Evolutionary conservation across 2,329 filamentous ascomycete species (phyloP).

Genomic region (Sporothrix pseudoabietina): DNA sequence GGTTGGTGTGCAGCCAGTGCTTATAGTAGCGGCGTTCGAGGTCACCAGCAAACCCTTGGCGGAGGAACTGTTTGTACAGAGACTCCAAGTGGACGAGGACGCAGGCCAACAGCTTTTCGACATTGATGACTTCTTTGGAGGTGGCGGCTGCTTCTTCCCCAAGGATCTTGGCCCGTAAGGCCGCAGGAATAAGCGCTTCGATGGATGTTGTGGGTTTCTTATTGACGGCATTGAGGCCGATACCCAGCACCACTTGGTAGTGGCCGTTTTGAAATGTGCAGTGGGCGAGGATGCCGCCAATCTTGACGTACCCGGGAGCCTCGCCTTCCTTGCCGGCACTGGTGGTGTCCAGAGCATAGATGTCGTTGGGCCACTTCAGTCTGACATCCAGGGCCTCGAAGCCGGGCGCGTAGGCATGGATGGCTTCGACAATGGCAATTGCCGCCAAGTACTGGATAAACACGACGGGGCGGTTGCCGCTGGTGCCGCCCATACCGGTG

Average conservation of each 20-base stretch:
- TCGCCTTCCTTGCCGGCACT: neutral
- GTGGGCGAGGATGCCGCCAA: constrained; percentile 90
- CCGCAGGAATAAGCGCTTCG: constrained; percentile 65
- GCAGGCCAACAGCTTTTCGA: constrained; percentile 79
- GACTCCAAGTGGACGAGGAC: constrained; percentile 78
- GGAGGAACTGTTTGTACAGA: constrained; percentile 74
- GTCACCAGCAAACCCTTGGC: constrained; percentile 69
- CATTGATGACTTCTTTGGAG: constrained; percentile 59
- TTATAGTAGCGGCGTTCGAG: constrained; percentile 78
- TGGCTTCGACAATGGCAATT: constrained; percentile 80
- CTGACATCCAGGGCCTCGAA: constrained; percentile 78
- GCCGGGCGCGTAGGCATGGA: constrained; percentile 75
- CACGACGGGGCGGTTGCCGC: constrained; percentile 63
- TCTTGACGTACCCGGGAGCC: constrained; percentile 68
- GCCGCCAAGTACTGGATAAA: constrained; percentile 94
- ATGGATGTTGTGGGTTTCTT: constrained; percentile 83
- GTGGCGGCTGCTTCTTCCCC: constrained; percentile 24
- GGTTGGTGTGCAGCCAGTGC: constrained; percentile 82
- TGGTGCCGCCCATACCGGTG: constrained; percentile 49
- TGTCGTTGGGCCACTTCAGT: constrained; percentile 97
- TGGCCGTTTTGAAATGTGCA: constrained; percentile 74
- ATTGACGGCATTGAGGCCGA: constrained; percentile 86
- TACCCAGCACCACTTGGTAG: constrained; percentile 84
- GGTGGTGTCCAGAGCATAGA: constrained; percentile 71
- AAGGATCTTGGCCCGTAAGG: constrained; percentile 40